These are phyloP conservation scores for Clitopilus passeckerianus DNA, from an alignment of 768 basidiomycete genomes.

Conservation along the genomic window DNA sequence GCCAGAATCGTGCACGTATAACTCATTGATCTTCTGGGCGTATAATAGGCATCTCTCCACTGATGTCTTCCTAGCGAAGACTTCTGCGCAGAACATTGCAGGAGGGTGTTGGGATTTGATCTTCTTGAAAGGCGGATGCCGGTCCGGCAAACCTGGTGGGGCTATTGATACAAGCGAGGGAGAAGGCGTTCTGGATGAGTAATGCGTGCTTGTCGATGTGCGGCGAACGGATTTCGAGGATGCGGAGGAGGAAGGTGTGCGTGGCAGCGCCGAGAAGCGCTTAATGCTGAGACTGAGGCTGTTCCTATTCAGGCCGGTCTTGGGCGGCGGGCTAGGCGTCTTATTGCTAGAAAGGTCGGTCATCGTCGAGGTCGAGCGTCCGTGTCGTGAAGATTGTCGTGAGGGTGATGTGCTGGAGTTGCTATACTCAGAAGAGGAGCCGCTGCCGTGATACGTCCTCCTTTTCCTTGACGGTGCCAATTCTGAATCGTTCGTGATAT, in stretches of 20 bases:
- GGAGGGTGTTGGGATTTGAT: conserved; percentile 42
- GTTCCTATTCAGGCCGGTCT: conserved; percentile 33
- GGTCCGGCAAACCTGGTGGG: conserved; percentile 8
- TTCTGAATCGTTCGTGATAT: conserved; percentile 8
- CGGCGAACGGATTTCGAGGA: conserved; percentile 19
- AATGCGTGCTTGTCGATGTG: conserved; percentile 27
- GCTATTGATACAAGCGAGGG: conserved; percentile 17
- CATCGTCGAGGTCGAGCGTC: not conserved
- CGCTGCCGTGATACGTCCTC: conserved; percentile 6
- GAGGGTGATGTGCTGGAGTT: conserved; percentile 2
- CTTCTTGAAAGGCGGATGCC: conserved; percentile 13
- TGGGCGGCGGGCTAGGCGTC: conserved; percentile 45
- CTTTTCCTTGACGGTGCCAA: conserved; percentile 8
- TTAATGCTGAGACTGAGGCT: conserved; percentile 42
- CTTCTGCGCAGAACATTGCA: conserved; percentile 69
- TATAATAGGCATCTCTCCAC: conserved; percentile 71
- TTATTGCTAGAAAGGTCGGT: conserved; percentile 10
- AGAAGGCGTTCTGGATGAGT: conserved; percentile 32
- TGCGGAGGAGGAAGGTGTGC: conserved; percentile 60
- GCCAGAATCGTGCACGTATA: conserved; percentile 72
- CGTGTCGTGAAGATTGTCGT: not conserved
- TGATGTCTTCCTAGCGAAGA: conserved; percentile 47
- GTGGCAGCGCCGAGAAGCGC: conserved; percentile 56
- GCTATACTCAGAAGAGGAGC: not conserved
- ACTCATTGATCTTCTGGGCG: conserved; percentile 78